phyloP scores from a whole-genome alignment of 2,329 filamentous ascomycete genomes.

The Westerdykella ornata region DNA sequence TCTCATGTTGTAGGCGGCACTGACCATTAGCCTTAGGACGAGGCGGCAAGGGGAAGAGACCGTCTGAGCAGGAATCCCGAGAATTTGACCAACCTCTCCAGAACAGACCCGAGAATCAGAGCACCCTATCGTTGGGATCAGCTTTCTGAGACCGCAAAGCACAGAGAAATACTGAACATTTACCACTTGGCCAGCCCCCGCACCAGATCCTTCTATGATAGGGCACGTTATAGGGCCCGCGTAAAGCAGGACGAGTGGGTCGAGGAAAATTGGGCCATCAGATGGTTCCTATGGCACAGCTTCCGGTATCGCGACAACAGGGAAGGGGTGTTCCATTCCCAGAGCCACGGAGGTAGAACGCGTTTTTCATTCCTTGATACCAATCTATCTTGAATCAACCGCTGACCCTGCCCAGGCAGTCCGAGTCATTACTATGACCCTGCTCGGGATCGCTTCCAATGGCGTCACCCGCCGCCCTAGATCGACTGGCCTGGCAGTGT shows the following conservation, averaged over 20 bases:
- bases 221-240: slow-evolving; percentile 37
- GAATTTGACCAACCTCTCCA: slow-evolving; percentile 37
- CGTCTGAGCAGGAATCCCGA: slow-evolving; percentile 36
- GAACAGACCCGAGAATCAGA: slow-evolving; percentile 22
- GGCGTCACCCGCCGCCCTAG: no score
- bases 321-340: slow-evolving; percentile 23
- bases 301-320: slow-evolving; percentile 45
- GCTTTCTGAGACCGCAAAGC: slow-evolving; percentile 44
- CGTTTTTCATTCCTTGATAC: no score
- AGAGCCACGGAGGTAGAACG: slow-evolving; percentile 1
- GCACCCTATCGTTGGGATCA: slow-evolving; percentile 43
- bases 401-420: no score
- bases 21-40: slow-evolving; percentile 29
- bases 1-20: background rate
- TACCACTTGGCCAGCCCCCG: slow-evolving; percentile 36
- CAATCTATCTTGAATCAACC: no score
- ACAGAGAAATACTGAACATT: slow-evolving; percentile 40
- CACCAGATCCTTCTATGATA: slow-evolving; percentile 39
- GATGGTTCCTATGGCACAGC: slow-evolving; percentile 49
- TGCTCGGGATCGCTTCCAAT: background rate
- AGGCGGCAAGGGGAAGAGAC: slow-evolving; percentile 39
- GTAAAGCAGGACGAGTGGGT: slow-evolving; percentile 33
- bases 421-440: slow-evolving; percentile 1
- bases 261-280: slow-evolving; percentile 44
- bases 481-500: no score